These are phyloP conservation scores for Penicillium nordicum DNA, from an alignment of 2,329 filamentous ascomycete genomes.

Conservation along the genomic window DNA sequence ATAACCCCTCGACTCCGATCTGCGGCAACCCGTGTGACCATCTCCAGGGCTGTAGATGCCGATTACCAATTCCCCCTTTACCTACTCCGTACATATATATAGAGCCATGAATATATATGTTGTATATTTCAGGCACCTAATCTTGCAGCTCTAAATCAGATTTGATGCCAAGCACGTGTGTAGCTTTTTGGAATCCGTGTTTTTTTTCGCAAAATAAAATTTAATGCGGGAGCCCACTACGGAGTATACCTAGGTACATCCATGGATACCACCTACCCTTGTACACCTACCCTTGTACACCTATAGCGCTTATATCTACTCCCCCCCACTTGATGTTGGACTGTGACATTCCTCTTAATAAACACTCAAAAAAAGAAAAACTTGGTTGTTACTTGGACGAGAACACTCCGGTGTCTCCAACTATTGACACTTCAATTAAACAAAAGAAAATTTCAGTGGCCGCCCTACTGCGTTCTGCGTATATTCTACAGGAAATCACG, in stretches of 20 bases:
- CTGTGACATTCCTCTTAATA: background rate
- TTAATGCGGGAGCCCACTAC: background rate
- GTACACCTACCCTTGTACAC: background rate
- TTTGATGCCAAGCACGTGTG: background rate
- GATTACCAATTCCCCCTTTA: background rate
- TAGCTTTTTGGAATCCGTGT: background rate
- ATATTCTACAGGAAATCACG: slow-evolving; percentile 36
- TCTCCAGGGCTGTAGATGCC: background rate
- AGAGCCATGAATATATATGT: background rate
- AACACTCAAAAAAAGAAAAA: no score
- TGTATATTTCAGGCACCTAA: background rate
- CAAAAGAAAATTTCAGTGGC: slow-evolving; percentile 28
- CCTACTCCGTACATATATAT: background rate
- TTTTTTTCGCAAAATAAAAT: background rate
- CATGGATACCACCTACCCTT: background rate
- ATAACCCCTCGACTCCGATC: slow-evolving; percentile 1
- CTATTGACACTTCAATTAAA: slow-evolving; percentile 12
- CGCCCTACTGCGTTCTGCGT: slow-evolving; percentile 32
- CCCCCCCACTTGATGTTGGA: background rate
- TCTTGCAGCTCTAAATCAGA: background rate
- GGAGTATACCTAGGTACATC: background rate
- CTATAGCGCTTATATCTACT: background rate
- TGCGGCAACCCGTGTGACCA: slow-evolving; percentile 10
- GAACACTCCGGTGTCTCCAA: background rate
- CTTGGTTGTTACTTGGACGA: background rate